These are phyloP conservation scores for Alternaria sp. DNA, from an alignment of 2,329 filamentous ascomycete genomes.

Conservation along the genomic window DNA sequence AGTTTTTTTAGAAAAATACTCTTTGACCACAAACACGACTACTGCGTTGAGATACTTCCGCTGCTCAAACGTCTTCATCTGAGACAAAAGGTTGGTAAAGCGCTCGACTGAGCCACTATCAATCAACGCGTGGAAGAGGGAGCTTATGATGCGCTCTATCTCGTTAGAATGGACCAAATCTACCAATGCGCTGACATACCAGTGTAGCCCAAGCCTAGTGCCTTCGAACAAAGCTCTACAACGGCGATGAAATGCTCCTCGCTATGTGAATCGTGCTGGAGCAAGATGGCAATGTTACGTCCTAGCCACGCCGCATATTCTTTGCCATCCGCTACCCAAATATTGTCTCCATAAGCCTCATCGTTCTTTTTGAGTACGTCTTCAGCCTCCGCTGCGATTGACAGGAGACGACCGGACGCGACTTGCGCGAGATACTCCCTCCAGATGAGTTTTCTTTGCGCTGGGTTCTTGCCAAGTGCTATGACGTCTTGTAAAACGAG, in stretches of 20 bases:
- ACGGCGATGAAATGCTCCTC: constrained; percentile 43
- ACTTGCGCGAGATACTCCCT: constrained; percentile 68
- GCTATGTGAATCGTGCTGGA: constrained; percentile 53
- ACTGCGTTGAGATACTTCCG: constrained; percentile 53
- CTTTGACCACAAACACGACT: constrained; percentile 37
- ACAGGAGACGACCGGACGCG: constrained; percentile 67
- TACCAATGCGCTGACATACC: constrained; percentile 52
- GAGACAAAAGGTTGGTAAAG: constrained; percentile 52
- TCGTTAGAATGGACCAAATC: constrained; percentile 5
- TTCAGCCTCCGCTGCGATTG: constrained; percentile 67
- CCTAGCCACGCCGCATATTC: constrained; percentile 77
- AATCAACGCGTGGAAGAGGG: constrained; percentile 30
- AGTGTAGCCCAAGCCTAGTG: constrained; percentile 75
- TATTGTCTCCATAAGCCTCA: constrained; percentile 25
- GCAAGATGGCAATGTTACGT: constrained; percentile 63
- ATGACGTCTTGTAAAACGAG: constrained; percentile 58
- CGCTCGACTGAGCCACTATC: constrained; percentile 16
- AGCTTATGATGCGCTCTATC: constrained; percentile 35
- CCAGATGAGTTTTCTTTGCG: constrained; percentile 66
- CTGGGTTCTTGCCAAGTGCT: constrained; percentile 50
- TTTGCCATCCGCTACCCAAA: constrained; percentile 72
- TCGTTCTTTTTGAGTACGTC: constrained; percentile 55
- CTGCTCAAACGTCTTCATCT: constrained; percentile 60
- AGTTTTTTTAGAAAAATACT: constrained; percentile 26
- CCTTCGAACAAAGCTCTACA: constrained; percentile 63